Percentiles rank a stretch among this genome's conserved stretches.
These are phyloP conservation scores for Sugiyamaella lignohabitans DNA, from an alignment of 805 yeast species.

Conservation along the genomic window DNA sequence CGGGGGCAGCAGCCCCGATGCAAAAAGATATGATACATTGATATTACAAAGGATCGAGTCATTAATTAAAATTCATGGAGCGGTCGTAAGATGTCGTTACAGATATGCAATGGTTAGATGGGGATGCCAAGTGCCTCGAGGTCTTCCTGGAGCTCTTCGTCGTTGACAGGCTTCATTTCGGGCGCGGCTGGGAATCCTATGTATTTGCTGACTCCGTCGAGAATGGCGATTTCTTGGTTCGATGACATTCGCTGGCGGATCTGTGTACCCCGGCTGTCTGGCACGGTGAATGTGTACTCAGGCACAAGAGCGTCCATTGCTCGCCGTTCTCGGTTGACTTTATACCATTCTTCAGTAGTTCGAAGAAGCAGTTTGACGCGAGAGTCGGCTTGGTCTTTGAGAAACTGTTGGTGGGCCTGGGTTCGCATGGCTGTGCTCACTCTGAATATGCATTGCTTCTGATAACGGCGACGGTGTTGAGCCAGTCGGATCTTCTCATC, in stretches of 20 bases:
- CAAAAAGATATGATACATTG: too few species aligned
- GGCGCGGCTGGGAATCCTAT: slow-evolving; percentile 84
- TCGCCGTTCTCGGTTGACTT: slow-evolving; percentile 81
- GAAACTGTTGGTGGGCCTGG: slow-evolving; percentile 75
- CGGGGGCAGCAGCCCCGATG: too few species aligned
- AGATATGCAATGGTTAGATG: too few species aligned
- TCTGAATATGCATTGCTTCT: slow-evolving; percentile 65
- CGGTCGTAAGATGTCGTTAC: too few species aligned
- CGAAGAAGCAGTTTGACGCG: slow-evolving; percentile 58
- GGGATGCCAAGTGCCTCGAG: slow-evolving; percentile 53
- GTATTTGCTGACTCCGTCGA: slow-evolving; percentile 59
- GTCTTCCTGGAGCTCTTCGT: slow-evolving; percentile 71
- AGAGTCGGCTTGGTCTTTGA: slow-evolving; percentile 59
- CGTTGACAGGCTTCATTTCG: slow-evolving; percentile 52
- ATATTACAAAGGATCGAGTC: too few species aligned
- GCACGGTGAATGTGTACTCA: slow-evolving; percentile 38
- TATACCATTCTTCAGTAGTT: slow-evolving; percentile 86
- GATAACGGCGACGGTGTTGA: slow-evolving; percentile 50
- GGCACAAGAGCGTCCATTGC: slow-evolving; percentile 61
- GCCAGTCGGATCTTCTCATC: slow-evolving; percentile 58
- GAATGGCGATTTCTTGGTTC: slow-evolving; percentile 61
- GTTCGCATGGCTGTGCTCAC: slow-evolving; percentile 78
- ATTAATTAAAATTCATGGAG: too few species aligned
- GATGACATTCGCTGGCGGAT: slow-evolving; percentile 62
- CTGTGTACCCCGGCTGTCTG: slow-evolving; percentile 40